These are phyloP conservation scores for Fusarium subtropicale DNA, from an alignment of 2,329 filamentous ascomycete species.

Conservation along the genomic window DNA sequence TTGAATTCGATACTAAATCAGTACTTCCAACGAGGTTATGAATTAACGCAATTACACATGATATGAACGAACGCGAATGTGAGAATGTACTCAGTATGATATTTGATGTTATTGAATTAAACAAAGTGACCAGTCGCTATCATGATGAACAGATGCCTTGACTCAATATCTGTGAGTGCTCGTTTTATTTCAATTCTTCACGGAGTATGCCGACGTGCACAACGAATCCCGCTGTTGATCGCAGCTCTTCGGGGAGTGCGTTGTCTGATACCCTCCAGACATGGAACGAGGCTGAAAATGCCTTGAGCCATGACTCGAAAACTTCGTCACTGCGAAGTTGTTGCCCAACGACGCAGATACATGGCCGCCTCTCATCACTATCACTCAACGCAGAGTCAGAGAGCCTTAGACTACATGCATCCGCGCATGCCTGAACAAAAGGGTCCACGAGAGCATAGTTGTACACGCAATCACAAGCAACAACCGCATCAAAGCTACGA, in stretches of 20 bases:
- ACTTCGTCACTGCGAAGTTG: constrained; percentile 88
- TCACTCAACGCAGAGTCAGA: constrained; percentile 26
- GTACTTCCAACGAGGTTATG: constrained; percentile 29
- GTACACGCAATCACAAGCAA: constrained; percentile 96
- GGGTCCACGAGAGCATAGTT: constrained; percentile 87
- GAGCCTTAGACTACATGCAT: constrained; percentile 73
- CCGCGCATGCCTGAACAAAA: constrained; percentile 83
- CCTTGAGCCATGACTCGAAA: constrained; percentile 82
- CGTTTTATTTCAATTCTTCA: constrained; percentile 21
- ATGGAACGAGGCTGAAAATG: constrained; percentile 74
- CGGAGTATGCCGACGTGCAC: constrained; percentile 81
- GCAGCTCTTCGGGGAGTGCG: constrained; percentile 68
- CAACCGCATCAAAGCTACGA: constrained; percentile 74
- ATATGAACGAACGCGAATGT: constrained; percentile 15
- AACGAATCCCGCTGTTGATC: constrained; percentile 78
- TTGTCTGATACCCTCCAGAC: constrained; percentile 81
- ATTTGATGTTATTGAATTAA: neutral
- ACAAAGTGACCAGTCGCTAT: neutral
- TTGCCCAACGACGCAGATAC: constrained; percentile 85
- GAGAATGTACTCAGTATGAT: constrained; percentile 17
- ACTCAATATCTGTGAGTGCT: neutral
- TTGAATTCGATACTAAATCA: constrained; percentile 20
- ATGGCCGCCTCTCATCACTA: constrained; percentile 55
- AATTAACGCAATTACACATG: constrained; percentile 24
- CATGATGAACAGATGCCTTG: neutral